Evolutionary conservation across 305 asterid species (phyloP).

Genomic region (Solanum hybrid): DNA sequence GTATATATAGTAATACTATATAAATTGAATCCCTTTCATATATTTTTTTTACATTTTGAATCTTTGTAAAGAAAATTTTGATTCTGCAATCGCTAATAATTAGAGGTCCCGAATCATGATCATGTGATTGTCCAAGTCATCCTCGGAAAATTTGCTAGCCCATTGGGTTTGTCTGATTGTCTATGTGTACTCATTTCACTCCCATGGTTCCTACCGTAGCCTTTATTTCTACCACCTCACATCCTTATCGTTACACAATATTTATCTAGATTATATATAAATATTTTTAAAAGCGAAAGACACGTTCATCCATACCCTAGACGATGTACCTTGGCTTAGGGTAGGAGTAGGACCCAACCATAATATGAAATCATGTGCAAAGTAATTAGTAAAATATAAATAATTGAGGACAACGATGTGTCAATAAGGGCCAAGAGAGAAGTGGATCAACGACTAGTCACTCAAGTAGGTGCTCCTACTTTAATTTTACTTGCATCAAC

Average conservation of each 20-base stretch:
- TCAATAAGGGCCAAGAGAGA: background rate
- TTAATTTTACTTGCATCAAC: background rate
- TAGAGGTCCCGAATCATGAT: too few species aligned
- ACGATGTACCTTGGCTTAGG: too few species aligned
- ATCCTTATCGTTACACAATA: too few species aligned
- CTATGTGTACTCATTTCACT: background rate
- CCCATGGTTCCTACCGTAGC: too few species aligned
- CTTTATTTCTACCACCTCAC: too few species aligned
- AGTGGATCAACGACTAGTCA: background rate
- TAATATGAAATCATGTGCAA: background rate
- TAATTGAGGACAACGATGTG: background rate
- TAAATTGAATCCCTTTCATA: too few species aligned
- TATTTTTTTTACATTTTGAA: too few species aligned
- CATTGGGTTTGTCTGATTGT: background rate
- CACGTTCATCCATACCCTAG: background rate
- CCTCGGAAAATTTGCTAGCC: background rate
- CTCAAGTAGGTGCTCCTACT: background rate
- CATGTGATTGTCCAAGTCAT: background rate
- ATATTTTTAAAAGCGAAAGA: background rate
- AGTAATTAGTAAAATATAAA: background rate
- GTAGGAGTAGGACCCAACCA: background rate
- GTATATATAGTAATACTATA: too few species aligned
- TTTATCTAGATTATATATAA: background rate
- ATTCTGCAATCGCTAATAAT: too few species aligned
- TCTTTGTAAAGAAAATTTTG: too few species aligned